Evolutionary conservation across 495 filamentous ascomycete species (phyloP), one percentile per base, ranked within the genome.

Genomic region (Melanomma pulvis-pyrius): DNA sequence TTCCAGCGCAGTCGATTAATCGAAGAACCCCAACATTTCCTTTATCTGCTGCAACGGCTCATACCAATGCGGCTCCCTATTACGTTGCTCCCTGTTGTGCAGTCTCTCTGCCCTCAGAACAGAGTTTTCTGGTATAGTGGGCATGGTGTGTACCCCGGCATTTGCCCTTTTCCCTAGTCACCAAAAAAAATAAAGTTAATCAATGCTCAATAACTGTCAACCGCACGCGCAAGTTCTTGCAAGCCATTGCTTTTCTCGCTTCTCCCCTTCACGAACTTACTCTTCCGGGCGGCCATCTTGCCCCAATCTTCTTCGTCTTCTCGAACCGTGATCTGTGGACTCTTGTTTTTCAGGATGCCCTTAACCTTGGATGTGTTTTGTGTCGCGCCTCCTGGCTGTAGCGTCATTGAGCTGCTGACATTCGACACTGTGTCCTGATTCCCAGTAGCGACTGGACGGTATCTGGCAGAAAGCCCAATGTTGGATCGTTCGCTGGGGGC

Each of bases 401-500:
- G 34, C 26, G 69, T 71, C 53, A 49, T 30, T 17, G 32, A 26
- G 17, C 39, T 44, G 19, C 44, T 44, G 12, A 58, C 48, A n/a
- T 36, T 59, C 7, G 52, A 59, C 3, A 12, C 24, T 19, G 56
- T 29, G 50, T 71, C 63, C 17, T 60, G 46, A 36, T 36, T 34
- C 41, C 52, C 63, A 1, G 64, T 68, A 6, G 46, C 61, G 8
- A 98, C 92, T 0, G 96, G 93, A 15, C 96, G 87, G 77, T 98
- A 98, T n/a, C 94, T 87, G 36, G 91, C 87, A 25, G 93, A 90
- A 52, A 93, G 79, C 2, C 94, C 96, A 61, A 97, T 82, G 74
- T 92, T 98, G 78, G 91, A 97, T 53, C 94, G 88, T 78, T 98
- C 94, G 0, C 90, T 96, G 4, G 94, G 96, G 4, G 94, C 93